These are phyloP conservation scores for Sporobolomyces phaffii DNA, from an alignment of 768 basidiomycete genomes.

Conservation along the genomic window DNA sequence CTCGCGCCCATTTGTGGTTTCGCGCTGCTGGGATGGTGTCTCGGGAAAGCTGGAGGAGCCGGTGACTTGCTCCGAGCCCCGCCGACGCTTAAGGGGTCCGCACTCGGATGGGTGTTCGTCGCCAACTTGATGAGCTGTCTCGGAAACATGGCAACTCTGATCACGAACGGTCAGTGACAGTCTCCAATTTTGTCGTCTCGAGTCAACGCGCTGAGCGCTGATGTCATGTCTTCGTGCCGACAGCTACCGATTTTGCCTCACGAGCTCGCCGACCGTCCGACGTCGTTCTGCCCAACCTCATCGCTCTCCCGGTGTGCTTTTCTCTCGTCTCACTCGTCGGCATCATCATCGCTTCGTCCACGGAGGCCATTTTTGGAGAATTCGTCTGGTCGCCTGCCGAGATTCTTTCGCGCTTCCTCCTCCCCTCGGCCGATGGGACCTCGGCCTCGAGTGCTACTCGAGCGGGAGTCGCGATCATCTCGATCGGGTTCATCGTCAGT, in stretches of 20 bases:
- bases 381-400: slow-evolving; percentile 72
- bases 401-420: slow-evolving; percentile 30
- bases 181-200: neutral
- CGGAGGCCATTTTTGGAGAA: slow-evolving; percentile 60
- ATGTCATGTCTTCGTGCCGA: neutral
- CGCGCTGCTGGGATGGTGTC: slow-evolving; percentile 66
- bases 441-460: slow-evolving; percentile 12
- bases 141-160: slow-evolving; percentile 52
- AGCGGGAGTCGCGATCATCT: slow-evolving; percentile 64
- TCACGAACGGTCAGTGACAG: slow-evolving; percentile 50
- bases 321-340: slow-evolving; percentile 65
- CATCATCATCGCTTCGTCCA: slow-evolving; percentile 73
- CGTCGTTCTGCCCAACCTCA: slow-evolving; percentile 61
- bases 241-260: slow-evolving; percentile 51
- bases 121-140: slow-evolving; percentile 68
- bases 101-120: slow-evolving; percentile 70
- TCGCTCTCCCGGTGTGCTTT: slow-evolving; percentile 67
- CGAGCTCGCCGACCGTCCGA: slow-evolving; percentile 54
- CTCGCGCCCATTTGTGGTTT: slow-evolving; percentile 66
- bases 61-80: slow-evolving; percentile 68
- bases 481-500: slow-evolving; percentile 70
- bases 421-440: neutral
- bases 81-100: slow-evolving; percentile 59
- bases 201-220: neutral
- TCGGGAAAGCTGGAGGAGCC: slow-evolving; percentile 68